Conservation (phyloP, 1,139 yeast species). For the Pichia sp. region DNA sequence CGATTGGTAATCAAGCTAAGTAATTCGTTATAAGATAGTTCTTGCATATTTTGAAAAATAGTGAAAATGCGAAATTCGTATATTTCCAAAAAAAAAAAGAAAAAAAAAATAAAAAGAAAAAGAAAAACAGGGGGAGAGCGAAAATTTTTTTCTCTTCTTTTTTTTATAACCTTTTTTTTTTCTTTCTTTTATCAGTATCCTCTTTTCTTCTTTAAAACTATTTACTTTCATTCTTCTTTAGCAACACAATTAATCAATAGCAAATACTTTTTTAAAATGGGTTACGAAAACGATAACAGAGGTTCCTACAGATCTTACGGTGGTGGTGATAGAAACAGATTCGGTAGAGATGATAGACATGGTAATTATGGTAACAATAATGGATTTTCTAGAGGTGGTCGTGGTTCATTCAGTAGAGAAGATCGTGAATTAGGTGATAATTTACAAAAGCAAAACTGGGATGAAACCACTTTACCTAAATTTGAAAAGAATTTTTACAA, state of each 20-base stretch:
- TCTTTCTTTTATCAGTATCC: background rate
- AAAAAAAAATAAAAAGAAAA: background rate
- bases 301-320: conserved; percentile 30
- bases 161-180: conserved; percentile 2
- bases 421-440: conserved; percentile 50
- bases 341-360: conserved; percentile 32
- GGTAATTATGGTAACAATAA: conserved; percentile 25
- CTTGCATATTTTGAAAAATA: too few species aligned
- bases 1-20: too few species aligned
- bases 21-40: too few species aligned
- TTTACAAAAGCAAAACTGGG: conserved; percentile 73
- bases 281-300: conserved; percentile 32
- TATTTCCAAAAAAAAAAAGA: background rate
- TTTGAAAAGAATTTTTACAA: conserved; percentile 93
- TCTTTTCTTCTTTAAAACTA: conserved; percentile 1
- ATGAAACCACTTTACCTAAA: conserved; percentile 67
- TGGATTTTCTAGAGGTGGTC: conserved; percentile 15
- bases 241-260: background rate
- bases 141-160: conserved; percentile 1
- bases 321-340: conserved; percentile 38
- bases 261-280: conserved; percentile 24
- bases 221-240: background rate
- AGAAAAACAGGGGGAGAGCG: background rate
- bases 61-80: too few species aligned
- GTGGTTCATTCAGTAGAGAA: conserved; percentile 35